Evolutionary conservation across 176 grass and related monocot species (phyloP).

Genomic region (Phyllostachys edulis): DNA sequence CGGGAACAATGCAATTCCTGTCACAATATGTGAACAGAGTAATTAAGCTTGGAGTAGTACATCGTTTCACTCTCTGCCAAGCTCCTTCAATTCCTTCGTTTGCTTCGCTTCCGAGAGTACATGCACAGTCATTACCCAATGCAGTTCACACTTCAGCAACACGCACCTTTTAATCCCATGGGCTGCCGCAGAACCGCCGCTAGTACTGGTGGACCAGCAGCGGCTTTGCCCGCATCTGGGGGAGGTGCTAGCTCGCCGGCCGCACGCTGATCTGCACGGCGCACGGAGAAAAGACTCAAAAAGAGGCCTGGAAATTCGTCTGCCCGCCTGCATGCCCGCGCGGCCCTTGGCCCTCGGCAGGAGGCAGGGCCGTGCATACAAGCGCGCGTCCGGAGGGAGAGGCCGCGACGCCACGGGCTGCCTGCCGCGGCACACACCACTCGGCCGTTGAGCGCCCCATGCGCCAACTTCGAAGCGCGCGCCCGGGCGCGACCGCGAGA

Average conservation of each 20-base stretch:
- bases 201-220: neutral
- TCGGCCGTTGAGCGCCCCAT: conserved; percentile 28
- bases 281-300: neutral
- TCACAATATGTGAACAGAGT: too few relatives aligned
- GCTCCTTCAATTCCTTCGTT: too few relatives aligned
- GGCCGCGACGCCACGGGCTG: conserved; percentile 7
- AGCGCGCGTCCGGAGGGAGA: neutral
- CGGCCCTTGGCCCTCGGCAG: conserved; percentile 9
- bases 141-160: neutral
- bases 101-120: neutral
- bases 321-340: neutral
- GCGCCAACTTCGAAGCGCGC: neutral
- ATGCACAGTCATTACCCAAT: neutral
- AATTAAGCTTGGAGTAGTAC: neutral
- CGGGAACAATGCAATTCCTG: too few relatives aligned
- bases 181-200: neutral
- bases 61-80: neutral
- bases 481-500: neutral
- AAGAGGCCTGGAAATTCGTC: neutral
- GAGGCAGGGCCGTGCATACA: neutral
- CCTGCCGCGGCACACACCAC: neutral
- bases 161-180: neutral
- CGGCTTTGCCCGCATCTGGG: conserved; percentile 22
- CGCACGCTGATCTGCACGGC: neutral
- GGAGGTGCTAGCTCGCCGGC: conserved; percentile 26